Percentiles rank a stretch among this genome's conserved stretches.
Conservation (phyloP, 768 basidiomycete genomes). For the Boletus reticulatus region DNA sequence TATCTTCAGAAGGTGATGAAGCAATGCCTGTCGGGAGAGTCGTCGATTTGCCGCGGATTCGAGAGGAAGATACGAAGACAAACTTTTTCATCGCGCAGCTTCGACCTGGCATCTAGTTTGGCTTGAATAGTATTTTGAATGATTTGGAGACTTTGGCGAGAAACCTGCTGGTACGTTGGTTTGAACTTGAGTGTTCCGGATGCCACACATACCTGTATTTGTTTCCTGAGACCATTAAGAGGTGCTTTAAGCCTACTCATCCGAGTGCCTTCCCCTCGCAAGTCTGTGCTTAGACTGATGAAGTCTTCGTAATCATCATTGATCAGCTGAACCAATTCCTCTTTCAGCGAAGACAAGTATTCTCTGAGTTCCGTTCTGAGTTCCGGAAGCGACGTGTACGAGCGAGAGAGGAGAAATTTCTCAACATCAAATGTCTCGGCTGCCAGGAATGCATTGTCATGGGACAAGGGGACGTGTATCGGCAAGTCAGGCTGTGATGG, state of each 20-base stretch:
- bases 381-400: conserved; percentile 84
- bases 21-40: conserved; percentile 54
- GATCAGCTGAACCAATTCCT: conserved; percentile 92
- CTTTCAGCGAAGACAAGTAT: conserved; percentile 80
- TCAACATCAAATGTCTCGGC: conserved; percentile 76
- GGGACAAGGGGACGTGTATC: conserved; percentile 70
- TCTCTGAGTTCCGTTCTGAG: conserved; percentile 83
- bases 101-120: conserved; percentile 73
- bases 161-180: conserved; percentile 38
- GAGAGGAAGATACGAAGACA: not conserved
- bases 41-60: not conserved
- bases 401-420: conserved; percentile 81
- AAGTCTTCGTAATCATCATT: conserved; percentile 99
- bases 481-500: conserved; percentile 49
- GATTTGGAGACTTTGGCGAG: conserved; percentile 57
- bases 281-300: conserved; percentile 90
- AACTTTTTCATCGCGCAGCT: conserved; percentile 83
- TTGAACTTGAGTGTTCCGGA: not conserved
- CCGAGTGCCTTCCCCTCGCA: conserved; percentile 80
- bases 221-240: conserved; percentile 55
- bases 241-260: conserved; percentile 69
- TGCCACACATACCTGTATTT: conserved; percentile 60
- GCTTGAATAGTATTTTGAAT: conserved; percentile 74
- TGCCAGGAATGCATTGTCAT: conserved; percentile 71
- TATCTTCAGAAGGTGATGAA: conserved; percentile 87